Base-by-base conservation (phyloP, 305 asterid genomes). In the Solanum chacoense region DNA sequence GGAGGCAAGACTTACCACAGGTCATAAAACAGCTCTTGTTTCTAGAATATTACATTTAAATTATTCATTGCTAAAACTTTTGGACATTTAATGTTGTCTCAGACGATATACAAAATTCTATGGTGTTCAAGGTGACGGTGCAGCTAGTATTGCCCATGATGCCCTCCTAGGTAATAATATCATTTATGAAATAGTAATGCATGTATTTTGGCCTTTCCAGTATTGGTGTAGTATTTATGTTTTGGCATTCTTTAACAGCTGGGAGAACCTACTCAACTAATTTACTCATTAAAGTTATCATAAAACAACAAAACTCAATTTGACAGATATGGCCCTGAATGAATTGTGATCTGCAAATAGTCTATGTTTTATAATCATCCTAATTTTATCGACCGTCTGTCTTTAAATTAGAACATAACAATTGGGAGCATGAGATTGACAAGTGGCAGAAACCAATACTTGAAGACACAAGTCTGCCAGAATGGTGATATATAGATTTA, bases 391-490 rank as follows among this genome's bases (percentile, higher is more conserved):
- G 36, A 8, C 18, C 8, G 36, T 86, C 18, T 63, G 37, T 8
- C 65, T 78, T 69, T 88, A 92, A 87, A 85, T 42, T 89, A 96
- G 99, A 90, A 90, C 95, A 94, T 87, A 92, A 71, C 76, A 90
- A 67, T 40, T 97, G 99, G 99, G 98, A 97, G 92, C 92, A 95
- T 72, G 94, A 94, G 86, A 94, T 96, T 32, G 98, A 96, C 89
- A 95, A 94, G 77, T 97, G 99, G 99, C 98, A 97, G 91, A 94
- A 92, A 71, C 98, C 99, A 72, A 93, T 97, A 78, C 97, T 96
- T 85, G 98, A 93, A 92, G 98, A 97, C 94, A 92, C 91, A 90
- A 93, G 95, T 86, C 93, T 95, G 93, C 99, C 99, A 81, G 98
- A 95, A 90, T 97, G 99, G 99, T 95, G 90, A 90, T 91, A 84